These are phyloP conservation scores for Fusarium duplospermum DNA, from an alignment of 2,329 filamentous ascomycete genomes.

Conservation along the genomic window DNA sequence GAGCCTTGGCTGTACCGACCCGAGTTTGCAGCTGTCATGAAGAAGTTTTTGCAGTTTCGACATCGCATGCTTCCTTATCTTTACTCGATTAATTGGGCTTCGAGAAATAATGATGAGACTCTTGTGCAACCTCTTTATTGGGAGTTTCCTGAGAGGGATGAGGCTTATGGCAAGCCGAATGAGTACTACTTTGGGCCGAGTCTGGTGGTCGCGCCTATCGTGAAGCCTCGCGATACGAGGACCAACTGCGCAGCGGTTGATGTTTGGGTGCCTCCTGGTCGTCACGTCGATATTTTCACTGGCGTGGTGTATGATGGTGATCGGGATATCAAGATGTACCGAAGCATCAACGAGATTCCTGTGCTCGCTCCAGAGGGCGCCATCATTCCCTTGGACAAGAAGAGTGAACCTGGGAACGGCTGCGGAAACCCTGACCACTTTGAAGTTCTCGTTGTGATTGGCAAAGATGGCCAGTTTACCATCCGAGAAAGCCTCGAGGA, in stretches of 20 bases:
- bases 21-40: constrained; percentile 60
- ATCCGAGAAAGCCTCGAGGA: constrained; percentile 58
- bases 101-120: constrained; percentile 59
- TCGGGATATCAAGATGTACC: constrained; percentile 62
- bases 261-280: constrained; percentile 67
- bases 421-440: constrained; percentile 58
- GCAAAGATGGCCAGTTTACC: constrained; percentile 59
- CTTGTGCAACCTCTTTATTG: constrained; percentile 73
- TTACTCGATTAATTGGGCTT: constrained; percentile 66
- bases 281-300: constrained; percentile 69
- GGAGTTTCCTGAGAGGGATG: constrained; percentile 62
- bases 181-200: constrained; percentile 70
- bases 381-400: constrained; percentile 66
- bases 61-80: constrained; percentile 71
- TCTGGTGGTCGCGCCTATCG: constrained; percentile 68
- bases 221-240: constrained; percentile 58
- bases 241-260: constrained; percentile 61
- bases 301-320: constrained; percentile 68
- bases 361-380: constrained; percentile 67
- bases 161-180: constrained; percentile 67
- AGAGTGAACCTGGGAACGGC: constrained; percentile 58
- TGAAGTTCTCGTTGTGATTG: constrained; percentile 62
- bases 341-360: constrained; percentile 61
- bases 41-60: constrained; percentile 62
- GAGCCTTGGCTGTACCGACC: constrained; percentile 69